These are phyloP conservation scores for Trametes gibbosa DNA, from an alignment of 768 basidiomycete genomes.

Conservation along the genomic window DNA sequence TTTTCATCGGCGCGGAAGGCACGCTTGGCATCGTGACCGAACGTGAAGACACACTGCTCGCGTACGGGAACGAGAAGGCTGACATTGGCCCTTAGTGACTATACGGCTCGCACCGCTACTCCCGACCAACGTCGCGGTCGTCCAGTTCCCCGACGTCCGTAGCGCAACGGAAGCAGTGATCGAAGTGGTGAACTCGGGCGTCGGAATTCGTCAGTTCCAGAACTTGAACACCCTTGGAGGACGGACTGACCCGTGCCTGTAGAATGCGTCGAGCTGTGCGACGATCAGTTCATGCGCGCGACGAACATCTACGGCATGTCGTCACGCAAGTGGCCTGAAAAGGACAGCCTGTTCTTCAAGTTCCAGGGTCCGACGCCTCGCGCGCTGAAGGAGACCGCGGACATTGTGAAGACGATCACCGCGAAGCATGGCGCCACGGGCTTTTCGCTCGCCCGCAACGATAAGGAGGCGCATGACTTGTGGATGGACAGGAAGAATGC, in stretches of 20 bases:
- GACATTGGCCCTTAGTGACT: slow-evolving; percentile 49
- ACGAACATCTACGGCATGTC: slow-evolving; percentile 56
- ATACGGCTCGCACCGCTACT: slow-evolving; percentile 77
- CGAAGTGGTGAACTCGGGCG: slow-evolving; percentile 66
- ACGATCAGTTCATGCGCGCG: slow-evolving; percentile 65
- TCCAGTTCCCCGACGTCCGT: slow-evolving; percentile 74
- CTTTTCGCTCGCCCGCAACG: slow-evolving; percentile 60
- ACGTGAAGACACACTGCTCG: slow-evolving; percentile 38
- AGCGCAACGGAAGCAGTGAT: slow-evolving; percentile 72
- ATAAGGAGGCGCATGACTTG: slow-evolving; percentile 66
- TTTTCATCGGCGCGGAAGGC: slow-evolving; percentile 83
- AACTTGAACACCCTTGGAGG: not conserved
- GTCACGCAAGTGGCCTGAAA: slow-evolving; percentile 53
- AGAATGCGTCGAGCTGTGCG: slow-evolving; percentile 87
- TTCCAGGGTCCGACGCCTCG: slow-evolving; percentile 60
- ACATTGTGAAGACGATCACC: slow-evolving; percentile 54
- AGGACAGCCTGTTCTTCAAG: slow-evolving; percentile 82
- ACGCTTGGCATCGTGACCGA: slow-evolving; percentile 90
- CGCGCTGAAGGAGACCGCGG: slow-evolving; percentile 59
- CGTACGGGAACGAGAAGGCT: not conserved
- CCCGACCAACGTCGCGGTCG: slow-evolving; percentile 80
- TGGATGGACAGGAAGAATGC: slow-evolving; percentile 77
- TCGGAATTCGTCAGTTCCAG: slow-evolving; percentile 63
- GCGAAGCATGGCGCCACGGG: slow-evolving; percentile 65
- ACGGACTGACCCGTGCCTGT: not conserved